Evolutionary conservation across 495 filamentous ascomycete species (phyloP).

Genomic region (Neurospora discreta): DNA sequence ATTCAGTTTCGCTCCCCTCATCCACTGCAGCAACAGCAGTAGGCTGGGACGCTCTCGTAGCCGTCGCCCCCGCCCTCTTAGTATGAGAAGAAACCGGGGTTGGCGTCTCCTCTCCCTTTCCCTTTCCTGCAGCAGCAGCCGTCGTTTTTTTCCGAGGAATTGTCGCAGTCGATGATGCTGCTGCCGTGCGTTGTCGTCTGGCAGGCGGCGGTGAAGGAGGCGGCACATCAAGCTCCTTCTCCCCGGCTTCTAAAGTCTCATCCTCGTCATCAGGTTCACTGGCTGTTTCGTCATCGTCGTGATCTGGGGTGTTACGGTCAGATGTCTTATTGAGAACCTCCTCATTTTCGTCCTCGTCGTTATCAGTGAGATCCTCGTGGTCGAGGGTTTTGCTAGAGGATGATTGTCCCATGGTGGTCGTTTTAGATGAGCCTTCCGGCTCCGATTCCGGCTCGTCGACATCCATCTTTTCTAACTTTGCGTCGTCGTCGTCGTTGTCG

Average conservation of each 20-base stretch:
- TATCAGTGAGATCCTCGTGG: not conserved
- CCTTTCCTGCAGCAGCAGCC: not conserved
- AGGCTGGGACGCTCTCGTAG: slow-evolving; percentile 9
- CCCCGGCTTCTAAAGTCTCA: not conserved
- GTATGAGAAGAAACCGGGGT: not conserved
- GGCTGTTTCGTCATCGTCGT: slow-evolving; percentile 30
- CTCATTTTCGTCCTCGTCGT: slow-evolving; percentile 10
- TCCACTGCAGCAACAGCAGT: slow-evolving; percentile 7
- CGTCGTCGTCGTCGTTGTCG: slow-evolving; percentile 29
- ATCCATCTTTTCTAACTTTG: slow-evolving; percentile 47
- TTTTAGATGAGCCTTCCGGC: not conserved
- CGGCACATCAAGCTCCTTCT: slow-evolving; percentile 2
- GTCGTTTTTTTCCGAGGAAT: not conserved
- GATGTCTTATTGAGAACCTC: not conserved
- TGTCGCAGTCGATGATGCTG: not conserved
- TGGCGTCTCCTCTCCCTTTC: slow-evolving; percentile 5
- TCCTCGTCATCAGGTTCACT: slow-evolving; percentile 36
- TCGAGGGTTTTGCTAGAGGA: not conserved
- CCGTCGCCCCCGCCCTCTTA: slow-evolving; percentile 14
- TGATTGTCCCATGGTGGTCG: not conserved
- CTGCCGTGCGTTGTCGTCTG: too few relatives aligned
- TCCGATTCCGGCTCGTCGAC: slow-evolving; percentile 36
- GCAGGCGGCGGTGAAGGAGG: slow-evolving; percentile 9
- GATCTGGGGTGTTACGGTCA: slow-evolving; percentile 24
- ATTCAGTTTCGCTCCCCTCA: slow-evolving; percentile 31